These are phyloP conservation scores for Sporothrix pallida DNA, from an alignment of 2,329 filamentous ascomycete species.

Conservation along the genomic window DNA sequence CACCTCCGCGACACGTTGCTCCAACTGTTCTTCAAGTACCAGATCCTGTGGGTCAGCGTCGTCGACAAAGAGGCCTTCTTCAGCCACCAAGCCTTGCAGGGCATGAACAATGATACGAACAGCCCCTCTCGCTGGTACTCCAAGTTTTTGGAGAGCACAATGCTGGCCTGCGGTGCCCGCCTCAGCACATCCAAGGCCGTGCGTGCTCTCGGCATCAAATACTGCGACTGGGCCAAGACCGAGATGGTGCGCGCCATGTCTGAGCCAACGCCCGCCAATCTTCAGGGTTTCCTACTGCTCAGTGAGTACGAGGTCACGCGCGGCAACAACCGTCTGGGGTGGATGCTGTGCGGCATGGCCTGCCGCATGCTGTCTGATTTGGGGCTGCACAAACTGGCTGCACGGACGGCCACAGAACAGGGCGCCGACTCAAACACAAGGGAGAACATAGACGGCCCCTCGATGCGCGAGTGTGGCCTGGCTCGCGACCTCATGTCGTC, in stretches of 20 bases:
- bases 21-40: conserved; percentile 33
- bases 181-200: conserved; percentile 31
- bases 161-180: conserved; percentile 30
- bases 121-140: conserved; percentile 28
- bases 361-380: conserved; percentile 32
- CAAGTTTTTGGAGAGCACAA: conserved; percentile 29
- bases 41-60: conserved; percentile 30
- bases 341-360: conserved; percentile 33
- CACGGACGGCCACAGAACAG: not conserved
- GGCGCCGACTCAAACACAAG: too few species aligned
- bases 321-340: conserved; percentile 31
- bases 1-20: conserved; percentile 31
- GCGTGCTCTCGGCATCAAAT: conserved; percentile 25
- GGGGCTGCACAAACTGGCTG: conserved; percentile 31
- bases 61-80: conserved; percentile 30
- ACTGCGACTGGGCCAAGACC: conserved; percentile 28
- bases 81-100: not conserved
- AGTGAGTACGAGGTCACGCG: conserved; percentile 33
- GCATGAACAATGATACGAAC: not conserved
- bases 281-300: conserved; percentile 30
- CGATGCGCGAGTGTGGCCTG: conserved; percentile 22
- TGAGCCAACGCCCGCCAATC: conserved; percentile 30
- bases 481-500: conserved; percentile 28
- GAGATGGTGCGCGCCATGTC: conserved; percentile 28
- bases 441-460: not conserved